A percentile compares a stretch with the other conserved stretches of the same genome.
Evolutionary conservation across 257 asterid genomes (phyloP).

Genomic region (Solanum appendiculatum): DNA sequence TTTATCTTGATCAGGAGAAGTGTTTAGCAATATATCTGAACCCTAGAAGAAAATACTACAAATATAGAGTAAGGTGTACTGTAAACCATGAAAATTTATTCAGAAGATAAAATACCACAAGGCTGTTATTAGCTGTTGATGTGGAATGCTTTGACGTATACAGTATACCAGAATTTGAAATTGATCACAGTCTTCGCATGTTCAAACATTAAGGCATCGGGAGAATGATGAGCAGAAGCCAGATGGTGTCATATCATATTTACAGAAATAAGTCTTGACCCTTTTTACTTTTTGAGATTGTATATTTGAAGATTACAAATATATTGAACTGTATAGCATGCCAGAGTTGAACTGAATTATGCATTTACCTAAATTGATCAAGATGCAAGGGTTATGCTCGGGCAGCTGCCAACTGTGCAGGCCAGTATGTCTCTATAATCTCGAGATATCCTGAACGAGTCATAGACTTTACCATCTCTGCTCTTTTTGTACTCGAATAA

Average conservation of each 20-base stretch:
- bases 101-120: background rate
- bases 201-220: background rate
- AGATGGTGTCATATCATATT: background rate
- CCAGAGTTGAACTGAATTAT: background rate
- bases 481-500: constrained; percentile 86
- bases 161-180: background rate
- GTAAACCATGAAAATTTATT: background rate
- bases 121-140: background rate
- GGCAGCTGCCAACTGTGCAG: constrained; percentile 77
- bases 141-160: background rate
- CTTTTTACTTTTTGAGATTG: background rate
- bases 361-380: constrained; percentile 14
- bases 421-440: constrained; percentile 85
- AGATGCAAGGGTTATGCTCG: constrained; percentile 56
- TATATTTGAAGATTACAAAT: background rate
- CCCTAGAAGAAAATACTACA: background rate
- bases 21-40: background rate
- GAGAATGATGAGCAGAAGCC: background rate
- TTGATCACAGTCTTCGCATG: background rate
- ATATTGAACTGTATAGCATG: background rate
- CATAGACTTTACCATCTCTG: constrained; percentile 76
- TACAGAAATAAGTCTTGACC: background rate
- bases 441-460: constrained; percentile 67
- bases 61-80: background rate
- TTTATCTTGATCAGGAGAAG: background rate